A percentile compares a stretch with the other conserved stretches of the same genome.
phyloP scores from a whole-genome alignment of 768 basidiomycete species.

The Serendipita vermifera region DNA sequence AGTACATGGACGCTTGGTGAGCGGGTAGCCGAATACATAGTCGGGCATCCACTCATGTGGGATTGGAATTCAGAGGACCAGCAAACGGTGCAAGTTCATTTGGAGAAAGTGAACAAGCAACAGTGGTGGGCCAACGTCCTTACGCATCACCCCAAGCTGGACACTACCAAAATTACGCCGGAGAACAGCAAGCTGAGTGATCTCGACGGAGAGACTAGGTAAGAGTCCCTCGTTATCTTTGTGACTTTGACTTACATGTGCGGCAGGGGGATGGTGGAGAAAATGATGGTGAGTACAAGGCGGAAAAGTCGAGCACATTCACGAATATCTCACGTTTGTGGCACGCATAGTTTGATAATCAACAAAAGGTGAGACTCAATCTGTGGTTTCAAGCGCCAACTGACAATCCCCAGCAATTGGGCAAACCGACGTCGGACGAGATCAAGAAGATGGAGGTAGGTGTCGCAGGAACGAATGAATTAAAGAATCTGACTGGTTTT shows the following conservation, averaged over 20 bases:
- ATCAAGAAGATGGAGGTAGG: constrained; percentile 80
- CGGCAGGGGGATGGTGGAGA: constrained; percentile 89
- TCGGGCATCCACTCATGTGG: neutral
- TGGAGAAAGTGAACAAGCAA: constrained; percentile 77
- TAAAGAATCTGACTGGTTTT: constrained; percentile 7
- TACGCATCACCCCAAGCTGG: constrained; percentile 90
- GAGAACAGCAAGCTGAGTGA: constrained; percentile 93
- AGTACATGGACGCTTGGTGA: constrained; percentile 91
- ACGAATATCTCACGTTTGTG: neutral
- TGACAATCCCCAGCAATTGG: constrained; percentile 56
- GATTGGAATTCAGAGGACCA: constrained; percentile 51
- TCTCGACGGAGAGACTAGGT: constrained; percentile 90
- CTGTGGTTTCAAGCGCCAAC: constrained; percentile 7
- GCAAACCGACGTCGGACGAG: constrained; percentile 91
- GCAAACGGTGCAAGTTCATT: constrained; percentile 53
- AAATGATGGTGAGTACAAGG: constrained; percentile 97
- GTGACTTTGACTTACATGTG: neutral
- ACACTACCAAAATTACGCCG: constrained; percentile 90
- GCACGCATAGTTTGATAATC: constrained; percentile 52
- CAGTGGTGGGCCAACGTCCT: constrained; percentile 98
- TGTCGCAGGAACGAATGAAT: neutral
- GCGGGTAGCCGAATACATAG: constrained; percentile 21
- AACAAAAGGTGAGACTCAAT: constrained; percentile 45
- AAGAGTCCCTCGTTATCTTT: constrained; percentile 13
- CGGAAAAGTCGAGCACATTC: neutral